Base-by-base conservation (phyloP, 108 stramenopile species). In the Aurantiochytrium sp. region DNA sequence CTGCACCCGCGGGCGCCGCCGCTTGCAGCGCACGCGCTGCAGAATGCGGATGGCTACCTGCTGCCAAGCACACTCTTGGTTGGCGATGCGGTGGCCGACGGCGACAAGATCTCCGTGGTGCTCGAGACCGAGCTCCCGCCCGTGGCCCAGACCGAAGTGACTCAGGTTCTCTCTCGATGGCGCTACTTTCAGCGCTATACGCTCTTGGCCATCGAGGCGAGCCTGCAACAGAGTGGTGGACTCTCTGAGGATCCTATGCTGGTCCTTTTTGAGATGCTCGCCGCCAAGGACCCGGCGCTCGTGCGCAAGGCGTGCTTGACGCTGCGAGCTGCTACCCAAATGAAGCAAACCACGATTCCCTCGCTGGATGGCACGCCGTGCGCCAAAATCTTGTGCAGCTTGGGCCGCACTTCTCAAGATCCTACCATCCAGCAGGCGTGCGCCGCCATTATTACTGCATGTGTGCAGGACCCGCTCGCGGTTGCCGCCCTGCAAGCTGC, bases 141-240 rank as follows among this genome's bases (percentile, higher is more conserved):
- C 15, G 73, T 48, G 10, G 42, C 73, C 19, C 24, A 81, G n/a
- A 30, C 45, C 15, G 73, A 81, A 12, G 6, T 81, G 36, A 6
- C 3, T 6, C 73, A 81, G 39, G 73, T 81, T 17, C 39, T 81
- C 0, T 22, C 42, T 15, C 73, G 73, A 48, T 81, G 73, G 73
- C 73, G 45, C n/a, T 81, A 81, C 2, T 81, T 81, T 48, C 73
- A 81, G 24, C 39, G 45, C 15, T 81, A 81, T 48, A 81, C 73
- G 12, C 30, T 81, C n/a, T n/a, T 81, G 6, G 73, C 73, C 50
- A 24, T 81, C 39, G 39, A 41, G 32, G 73, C 73, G 24, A 81
- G 42, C 12, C 42, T 81, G 19, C 1, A 81, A 24, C 21, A 48
- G 39, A 48, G 32, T 15, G 8, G 32, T 12, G 73, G 73, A 81